phyloP scores from a whole-genome alignment of 257 asterid genomes.

The Nicotiana attenuata region DNA sequence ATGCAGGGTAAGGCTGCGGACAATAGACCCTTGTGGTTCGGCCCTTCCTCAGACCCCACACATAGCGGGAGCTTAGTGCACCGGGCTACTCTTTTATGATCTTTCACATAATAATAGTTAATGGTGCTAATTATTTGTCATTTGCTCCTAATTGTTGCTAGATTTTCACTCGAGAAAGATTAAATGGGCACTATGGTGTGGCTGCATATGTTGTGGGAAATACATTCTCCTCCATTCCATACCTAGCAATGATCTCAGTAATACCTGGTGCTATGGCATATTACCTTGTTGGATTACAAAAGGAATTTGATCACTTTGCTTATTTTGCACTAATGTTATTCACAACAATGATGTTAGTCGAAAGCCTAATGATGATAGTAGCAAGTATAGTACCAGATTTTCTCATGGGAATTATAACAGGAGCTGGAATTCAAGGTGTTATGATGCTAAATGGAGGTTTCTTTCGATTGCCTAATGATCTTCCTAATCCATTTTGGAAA shows the following conservation, averaged over 20 bases:
- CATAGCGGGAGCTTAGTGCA: no score
- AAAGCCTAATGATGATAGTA: conserved; percentile 57
- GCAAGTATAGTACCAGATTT: conserved; percentile 48
- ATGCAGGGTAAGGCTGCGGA: no score
- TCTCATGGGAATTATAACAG: conserved; percentile 55
- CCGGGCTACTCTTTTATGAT: no score
- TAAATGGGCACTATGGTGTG: conserved; percentile 53
- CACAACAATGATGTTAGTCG: conserved; percentile 48
- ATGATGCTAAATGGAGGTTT: conserved; percentile 55
- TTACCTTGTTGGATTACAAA: conserved; percentile 52
- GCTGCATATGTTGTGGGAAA: conserved; percentile 46
- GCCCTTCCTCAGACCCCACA: no score
- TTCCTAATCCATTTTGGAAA: conserved; percentile 49
- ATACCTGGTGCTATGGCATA: conserved; percentile 48
- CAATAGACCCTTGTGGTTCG: no score
- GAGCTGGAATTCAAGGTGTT: conserved; percentile 51
- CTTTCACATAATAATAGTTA: no score
- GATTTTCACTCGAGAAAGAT: conserved; percentile 52
- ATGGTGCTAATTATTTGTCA: not conserved
- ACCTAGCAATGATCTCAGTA: conserved; percentile 35
- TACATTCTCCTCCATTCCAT: conserved; percentile 56
- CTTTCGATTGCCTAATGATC: conserved; percentile 45
- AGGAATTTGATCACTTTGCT: conserved; percentile 33
- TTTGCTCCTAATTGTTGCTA: not conserved
- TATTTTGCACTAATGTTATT: conserved; percentile 36